Evolutionary conservation across 768 basidiomycete genomes (phyloP).

Genomic region (Cystobasidium ongulense): DNA sequence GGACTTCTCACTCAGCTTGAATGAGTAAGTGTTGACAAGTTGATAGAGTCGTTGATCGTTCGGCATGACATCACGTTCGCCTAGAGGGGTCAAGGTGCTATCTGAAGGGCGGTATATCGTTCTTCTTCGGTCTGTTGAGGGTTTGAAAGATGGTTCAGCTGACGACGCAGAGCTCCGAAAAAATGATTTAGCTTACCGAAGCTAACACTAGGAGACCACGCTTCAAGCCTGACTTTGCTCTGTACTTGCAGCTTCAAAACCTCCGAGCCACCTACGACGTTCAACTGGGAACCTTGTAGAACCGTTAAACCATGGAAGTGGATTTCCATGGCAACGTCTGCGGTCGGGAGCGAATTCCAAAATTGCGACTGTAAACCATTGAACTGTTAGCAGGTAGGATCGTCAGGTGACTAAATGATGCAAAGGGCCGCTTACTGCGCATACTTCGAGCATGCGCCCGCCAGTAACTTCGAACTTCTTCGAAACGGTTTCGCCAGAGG

Average conservation of each 20-base stretch:
- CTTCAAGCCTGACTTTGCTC: slow-evolving; percentile 23
- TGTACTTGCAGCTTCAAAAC: not conserved
- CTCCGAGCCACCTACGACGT: slow-evolving; percentile 12
- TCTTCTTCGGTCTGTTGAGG: slow-evolving; percentile 7
- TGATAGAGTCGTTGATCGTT: slow-evolving; percentile 19
- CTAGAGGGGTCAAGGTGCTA: slow-evolving; percentile 2
- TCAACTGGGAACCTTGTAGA: not conserved
- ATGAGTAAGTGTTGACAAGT: slow-evolving; percentile 27
- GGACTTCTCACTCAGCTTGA: slow-evolving; percentile 31
- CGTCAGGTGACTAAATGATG: not conserved
- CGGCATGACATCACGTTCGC: slow-evolving; percentile 17
- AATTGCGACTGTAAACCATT: slow-evolving; percentile 11
- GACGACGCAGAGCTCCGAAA: not conserved
- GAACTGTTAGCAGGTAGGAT: not conserved
- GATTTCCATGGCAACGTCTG: slow-evolving; percentile 13
- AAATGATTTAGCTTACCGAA: slow-evolving; percentile 5
- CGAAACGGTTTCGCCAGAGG: slow-evolving; percentile 29
- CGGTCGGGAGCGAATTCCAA: slow-evolving; percentile 15
- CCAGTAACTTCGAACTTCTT: slow-evolving; percentile 24
- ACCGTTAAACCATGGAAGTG: slow-evolving; percentile 25
- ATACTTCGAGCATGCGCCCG: slow-evolving; percentile 22
- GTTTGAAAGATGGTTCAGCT: not conserved
- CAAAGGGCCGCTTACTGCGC: not conserved
- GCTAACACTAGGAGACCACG: slow-evolving; percentile 11
- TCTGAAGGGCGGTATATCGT: slow-evolving; percentile 18